phyloP scores from a whole-genome alignment of 768 basidiomycete genomes.

The Xerocomus spinulosus region DNA sequence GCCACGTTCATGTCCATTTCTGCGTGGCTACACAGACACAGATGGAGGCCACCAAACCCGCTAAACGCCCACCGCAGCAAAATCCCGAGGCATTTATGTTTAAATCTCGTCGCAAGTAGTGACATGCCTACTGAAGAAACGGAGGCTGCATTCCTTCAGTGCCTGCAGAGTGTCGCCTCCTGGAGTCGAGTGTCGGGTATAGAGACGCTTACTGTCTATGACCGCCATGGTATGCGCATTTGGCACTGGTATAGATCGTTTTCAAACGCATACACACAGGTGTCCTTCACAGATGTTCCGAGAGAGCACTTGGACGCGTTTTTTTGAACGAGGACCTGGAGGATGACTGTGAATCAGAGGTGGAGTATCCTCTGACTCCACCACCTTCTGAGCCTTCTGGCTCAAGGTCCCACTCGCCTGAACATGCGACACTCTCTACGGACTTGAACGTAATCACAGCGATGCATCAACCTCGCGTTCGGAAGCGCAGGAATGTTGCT shows the following conservation, averaged over 20 bases:
- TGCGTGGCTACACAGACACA: slow-evolving; percentile 38
- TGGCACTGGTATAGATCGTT: not conserved
- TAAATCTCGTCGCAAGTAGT: slow-evolving; percentile 53
- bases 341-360: slow-evolving; percentile 48
- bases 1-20: slow-evolving; percentile 38
- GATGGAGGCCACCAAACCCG: slow-evolving; percentile 39
- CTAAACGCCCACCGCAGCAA: slow-evolving; percentile 51
- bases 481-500: slow-evolving; percentile 24
- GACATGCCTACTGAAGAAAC: slow-evolving; percentile 32
- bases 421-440: slow-evolving; percentile 9
- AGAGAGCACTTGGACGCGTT: slow-evolving; percentile 40
- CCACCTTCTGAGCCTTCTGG: slow-evolving; percentile 69
- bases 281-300: slow-evolving; percentile 36
- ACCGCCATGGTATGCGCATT: slow-evolving; percentile 54
- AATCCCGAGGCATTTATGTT: slow-evolving; percentile 61
- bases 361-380: slow-evolving; percentile 72
- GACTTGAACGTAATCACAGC: slow-evolving; percentile 20
- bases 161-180: slow-evolving; percentile 45
- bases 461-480: slow-evolving; percentile 10
- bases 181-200: slow-evolving; percentile 69
- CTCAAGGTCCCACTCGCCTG: slow-evolving; percentile 60
- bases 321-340: slow-evolving; percentile 21
- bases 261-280: slow-evolving; percentile 32
- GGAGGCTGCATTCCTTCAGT: slow-evolving; percentile 46
- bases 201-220: slow-evolving; percentile 63